Evolutionary conservation across 371 early-diverging fungal genomes (phyloP).

Genomic region (Mortierella sp.): DNA sequence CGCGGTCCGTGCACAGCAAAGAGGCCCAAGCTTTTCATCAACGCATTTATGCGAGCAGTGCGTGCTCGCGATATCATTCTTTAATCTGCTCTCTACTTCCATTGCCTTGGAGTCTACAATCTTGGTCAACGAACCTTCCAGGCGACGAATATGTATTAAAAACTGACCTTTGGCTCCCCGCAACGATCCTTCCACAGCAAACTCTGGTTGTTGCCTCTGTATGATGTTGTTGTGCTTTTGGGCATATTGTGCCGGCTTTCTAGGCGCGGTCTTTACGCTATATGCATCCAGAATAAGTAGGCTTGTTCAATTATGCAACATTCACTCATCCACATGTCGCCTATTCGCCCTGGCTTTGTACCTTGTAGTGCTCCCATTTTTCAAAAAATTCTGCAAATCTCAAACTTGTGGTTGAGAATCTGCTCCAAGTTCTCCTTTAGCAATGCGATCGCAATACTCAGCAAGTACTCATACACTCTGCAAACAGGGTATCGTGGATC

Average conservation of each 20-base stretch:
- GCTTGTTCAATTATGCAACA: constrained; percentile 59
- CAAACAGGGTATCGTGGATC: constrained; percentile 92
- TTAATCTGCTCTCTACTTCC: constrained; percentile 76
- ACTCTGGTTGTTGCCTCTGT: constrained; percentile 74
- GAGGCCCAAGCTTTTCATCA: too few species aligned
- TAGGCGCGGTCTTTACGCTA: constrained; percentile 74
- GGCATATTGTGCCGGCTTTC: constrained; percentile 76
- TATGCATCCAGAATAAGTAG: constrained; percentile 83
- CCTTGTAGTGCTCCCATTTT: constrained; percentile 79
- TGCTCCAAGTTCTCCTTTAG: constrained; percentile 82
- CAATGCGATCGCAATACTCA: constrained; percentile 89
- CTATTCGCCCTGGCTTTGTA: constrained; percentile 20
- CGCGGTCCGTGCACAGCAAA: too few species aligned
- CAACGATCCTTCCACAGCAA: constrained; percentile 73
- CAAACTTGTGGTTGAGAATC: constrained; percentile 87
- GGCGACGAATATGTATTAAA: constrained; percentile 65
- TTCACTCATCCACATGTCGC: neutral
- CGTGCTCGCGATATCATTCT: constrained; percentile 84
- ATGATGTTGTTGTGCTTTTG: constrained; percentile 76
- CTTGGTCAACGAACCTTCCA: constrained; percentile 72
- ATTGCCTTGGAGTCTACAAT: constrained; percentile 70
- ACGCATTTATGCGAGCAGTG: too few species aligned
- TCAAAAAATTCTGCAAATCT: constrained; percentile 85
- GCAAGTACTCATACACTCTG: constrained; percentile 90
- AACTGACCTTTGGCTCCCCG: constrained; percentile 79